Base-by-base conservation (phyloP, 257 asterid genomes). In the Leonotis leonurus region DNA sequence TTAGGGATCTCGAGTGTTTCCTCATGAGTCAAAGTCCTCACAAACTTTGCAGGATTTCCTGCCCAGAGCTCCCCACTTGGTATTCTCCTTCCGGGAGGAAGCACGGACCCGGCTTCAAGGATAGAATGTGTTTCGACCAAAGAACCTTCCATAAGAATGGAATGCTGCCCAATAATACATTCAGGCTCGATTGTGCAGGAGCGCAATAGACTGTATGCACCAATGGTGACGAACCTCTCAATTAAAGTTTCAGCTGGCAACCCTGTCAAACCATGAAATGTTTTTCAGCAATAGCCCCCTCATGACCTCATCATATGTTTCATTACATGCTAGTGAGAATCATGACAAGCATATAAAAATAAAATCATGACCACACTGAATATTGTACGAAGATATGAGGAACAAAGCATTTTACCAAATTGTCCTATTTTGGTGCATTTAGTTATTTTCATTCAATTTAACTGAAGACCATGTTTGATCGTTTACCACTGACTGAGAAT, bases 61-160 rank as follows among this genome's bases (percentile, higher is more conserved):
- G 96, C 84, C 98, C 98, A 91, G 41, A 91, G 94, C 74, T 91
- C 98, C 36, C 98, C 96, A 18, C 71, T 82, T 4, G 98, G 98
- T 62, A 88, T 91, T 78, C 98, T 84, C 75, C 98, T 77, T 11
- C 97, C 99, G 0, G 97, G 99, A 35, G 97, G 96, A 66, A 89
- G 82, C 43, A 86, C 99, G 0, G 97, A 86, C 25, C 99, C 97
- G 0, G 97, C 97, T 74, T 92, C 98, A 5, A 91, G 90, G 73
- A 91, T 88, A 7, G 98, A 80, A 80, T 88, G 95, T 4, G 89
- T 86, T 73, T 91, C 98, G 3, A 91, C 87, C 83, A 91, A 60
- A 9, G 95, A 84, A 32, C 98, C 98, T 71, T 91, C 98, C 98
- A 91, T 86, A 3, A 91, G 94, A 61, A 92, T 80, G 5, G 96